Percentiles rank a stretch among this genome's conserved stretches.
phyloP scores from a whole-genome alignment of 352 stramenopile species.

The Pythium chondricola region DNA sequence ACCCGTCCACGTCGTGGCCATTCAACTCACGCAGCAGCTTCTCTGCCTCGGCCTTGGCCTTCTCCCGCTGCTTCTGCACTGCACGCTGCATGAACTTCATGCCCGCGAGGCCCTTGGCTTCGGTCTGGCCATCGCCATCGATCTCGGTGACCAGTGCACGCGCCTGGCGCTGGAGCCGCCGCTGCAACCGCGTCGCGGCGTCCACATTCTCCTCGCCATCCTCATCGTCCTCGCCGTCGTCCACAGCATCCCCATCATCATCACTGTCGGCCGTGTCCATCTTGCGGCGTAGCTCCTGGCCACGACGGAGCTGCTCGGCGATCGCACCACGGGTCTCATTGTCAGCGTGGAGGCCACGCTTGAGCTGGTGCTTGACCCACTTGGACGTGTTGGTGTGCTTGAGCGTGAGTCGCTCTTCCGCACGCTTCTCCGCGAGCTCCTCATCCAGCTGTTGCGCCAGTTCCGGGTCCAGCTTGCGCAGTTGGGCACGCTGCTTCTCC shows the following conservation, averaged over 20 bases:
- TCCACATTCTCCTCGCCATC: conserved; percentile 40
- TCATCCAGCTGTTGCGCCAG: conserved; percentile 70
- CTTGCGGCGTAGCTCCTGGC: conserved; percentile 93
- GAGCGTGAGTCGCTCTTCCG: conserved; percentile 96
- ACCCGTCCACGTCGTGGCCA: conserved; percentile 52
- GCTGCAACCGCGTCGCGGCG: conserved; percentile 48
- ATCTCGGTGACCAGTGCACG: conserved; percentile 73
- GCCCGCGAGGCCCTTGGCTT: conserved; percentile 84
- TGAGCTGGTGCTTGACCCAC: conserved; percentile 94
- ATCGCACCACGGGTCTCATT: conserved; percentile 88
- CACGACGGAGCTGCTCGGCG: conserved; percentile 80
- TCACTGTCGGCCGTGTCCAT: conserved; percentile 78
- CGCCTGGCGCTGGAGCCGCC: conserved; percentile 64
- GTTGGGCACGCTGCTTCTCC: conserved; percentile 79
- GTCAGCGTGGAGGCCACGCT: conserved; percentile 88
- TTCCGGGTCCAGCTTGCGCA: conserved; percentile 73
- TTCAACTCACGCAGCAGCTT: conserved; percentile 92
- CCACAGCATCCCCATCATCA: conserved; percentile 39
- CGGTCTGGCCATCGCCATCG: conserved; percentile 46
- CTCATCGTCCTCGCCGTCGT: conserved; percentile 39
- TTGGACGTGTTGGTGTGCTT: conserved; percentile 98
- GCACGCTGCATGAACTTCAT: conserved; percentile 99
- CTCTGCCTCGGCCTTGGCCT: conserved; percentile 89
- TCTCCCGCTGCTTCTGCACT: conserved; percentile 92
- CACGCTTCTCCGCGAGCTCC: conserved; percentile 87